Conservation (phyloP, 2,329 filamentous ascomycete species). For the Cladorrhinum sp. region DNA sequence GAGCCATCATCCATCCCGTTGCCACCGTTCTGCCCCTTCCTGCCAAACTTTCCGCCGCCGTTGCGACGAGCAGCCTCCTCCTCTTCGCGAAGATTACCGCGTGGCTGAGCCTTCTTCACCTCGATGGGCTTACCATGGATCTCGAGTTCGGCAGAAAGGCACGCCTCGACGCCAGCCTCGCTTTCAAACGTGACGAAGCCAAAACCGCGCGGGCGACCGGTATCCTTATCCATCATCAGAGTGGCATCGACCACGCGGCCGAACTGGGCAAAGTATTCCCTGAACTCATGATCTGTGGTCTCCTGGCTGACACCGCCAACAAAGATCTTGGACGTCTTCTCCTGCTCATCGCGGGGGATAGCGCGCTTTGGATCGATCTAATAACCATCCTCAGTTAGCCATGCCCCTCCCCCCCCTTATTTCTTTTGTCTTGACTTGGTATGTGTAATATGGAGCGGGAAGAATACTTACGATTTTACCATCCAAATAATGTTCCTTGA, state of each 20-base stretch:
- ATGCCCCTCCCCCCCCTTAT: no score
- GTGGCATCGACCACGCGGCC: constrained; percentile 95
- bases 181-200: constrained; percentile 98
- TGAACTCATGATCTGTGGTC: constrained; percentile 92
- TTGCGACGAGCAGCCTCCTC: constrained; percentile 64
- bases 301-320: constrained; percentile 97
- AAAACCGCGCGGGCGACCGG: constrained; percentile 91
- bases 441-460: background rate
- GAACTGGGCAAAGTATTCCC: constrained; percentile 94
- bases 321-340: constrained; percentile 98
- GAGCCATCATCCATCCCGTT: constrained; percentile 36
- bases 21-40: constrained; percentile 30
- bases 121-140: constrained; percentile 97
- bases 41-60: constrained; percentile 54
- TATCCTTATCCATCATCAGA: constrained; percentile 99
- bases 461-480: constrained; percentile 83
- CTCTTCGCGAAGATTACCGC: constrained; percentile 90
- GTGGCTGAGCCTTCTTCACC: constrained; percentile 95
- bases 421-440: no score
- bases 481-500: constrained; percentile 97
- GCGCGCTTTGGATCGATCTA: constrained; percentile 98
- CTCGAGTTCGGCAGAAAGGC: constrained; percentile 77
- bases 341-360: constrained; percentile 95
- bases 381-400: background rate
- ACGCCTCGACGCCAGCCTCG: constrained; percentile 89